Evolutionary conservation across 305 asterid species (phyloP).

Genomic region (Fraxinus platypoda): DNA sequence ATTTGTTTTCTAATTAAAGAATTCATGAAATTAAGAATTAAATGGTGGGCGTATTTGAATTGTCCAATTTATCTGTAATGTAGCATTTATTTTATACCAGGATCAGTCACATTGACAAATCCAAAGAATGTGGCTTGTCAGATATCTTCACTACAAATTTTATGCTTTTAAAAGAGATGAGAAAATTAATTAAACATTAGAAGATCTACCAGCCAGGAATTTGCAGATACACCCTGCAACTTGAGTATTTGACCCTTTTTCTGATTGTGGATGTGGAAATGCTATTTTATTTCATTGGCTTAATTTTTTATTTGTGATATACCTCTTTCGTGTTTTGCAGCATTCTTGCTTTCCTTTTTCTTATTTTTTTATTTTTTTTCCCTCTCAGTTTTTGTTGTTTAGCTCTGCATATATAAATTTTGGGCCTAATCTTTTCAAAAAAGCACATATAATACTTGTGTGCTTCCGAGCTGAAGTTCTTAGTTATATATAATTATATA

Average conservation of each 20-base stretch:
- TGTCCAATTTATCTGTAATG: not conserved
- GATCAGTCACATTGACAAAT: not conserved
- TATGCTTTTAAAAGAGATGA: not conserved
- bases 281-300: not conserved
- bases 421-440: not conserved
- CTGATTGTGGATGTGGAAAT: not conserved
- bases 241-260: not conserved
- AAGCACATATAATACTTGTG: not conserved
- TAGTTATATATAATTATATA: not conserved
- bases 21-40: not conserved
- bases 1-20: not conserved
- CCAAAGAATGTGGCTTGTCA: not conserved
- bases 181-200: not conserved
- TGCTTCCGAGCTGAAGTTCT: not conserved
- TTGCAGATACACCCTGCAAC: not conserved
- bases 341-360: not conserved
- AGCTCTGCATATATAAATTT: not conserved
- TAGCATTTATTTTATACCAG: not conserved
- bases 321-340: not conserved
- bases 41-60: not conserved
- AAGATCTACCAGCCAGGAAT: slow-evolving; percentile 1
- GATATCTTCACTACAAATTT: not conserved
- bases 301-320: not conserved
- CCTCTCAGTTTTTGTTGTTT: not conserved
- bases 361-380: too few relatives aligned